phyloP scores from a whole-genome alignment of 306 rosid genomes.

The Erythrophleum fordii region DNA sequence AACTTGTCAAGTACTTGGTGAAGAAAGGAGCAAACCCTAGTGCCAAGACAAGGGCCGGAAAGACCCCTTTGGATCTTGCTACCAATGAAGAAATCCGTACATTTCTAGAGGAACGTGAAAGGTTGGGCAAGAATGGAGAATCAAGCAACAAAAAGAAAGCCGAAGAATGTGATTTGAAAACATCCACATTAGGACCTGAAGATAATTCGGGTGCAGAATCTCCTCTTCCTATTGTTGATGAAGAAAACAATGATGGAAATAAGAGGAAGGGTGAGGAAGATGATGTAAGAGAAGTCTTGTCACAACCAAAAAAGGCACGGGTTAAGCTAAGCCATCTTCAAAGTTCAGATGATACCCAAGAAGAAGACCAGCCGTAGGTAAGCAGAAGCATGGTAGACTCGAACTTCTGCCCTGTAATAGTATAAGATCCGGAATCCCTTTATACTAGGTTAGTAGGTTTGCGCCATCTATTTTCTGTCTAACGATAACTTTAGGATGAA shows the following conservation, averaged over 20 bases:
- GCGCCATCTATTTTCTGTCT: slow-evolving; percentile 21
- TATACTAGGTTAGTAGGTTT: slow-evolving; percentile 20
- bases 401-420: slow-evolving; percentile 33
- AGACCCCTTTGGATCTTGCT: slow-evolving; percentile 81
- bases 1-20: slow-evolving; percentile 82
- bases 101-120: slow-evolving; percentile 64
- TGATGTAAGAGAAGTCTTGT: slow-evolving; percentile 44
- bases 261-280: slow-evolving; percentile 72
- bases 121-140: slow-evolving; percentile 51
- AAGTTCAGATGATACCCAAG: slow-evolving; percentile 67
- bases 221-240: slow-evolving; percentile 45
- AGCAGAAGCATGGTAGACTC: slow-evolving; percentile 26
- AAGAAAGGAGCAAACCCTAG: slow-evolving; percentile 76
- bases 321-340: slow-evolving; percentile 70
- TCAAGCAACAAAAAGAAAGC: slow-evolving; percentile 44
- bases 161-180: slow-evolving; percentile 52
- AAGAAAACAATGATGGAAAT: slow-evolving; percentile 42
- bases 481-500: slow-evolving; percentile 7
- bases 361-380: slow-evolving; percentile 53
- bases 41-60: slow-evolving; percentile 77
- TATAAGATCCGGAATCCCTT: slow-evolving; percentile 19
- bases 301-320: slow-evolving; percentile 63
- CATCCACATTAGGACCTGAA: slow-evolving; percentile 44
- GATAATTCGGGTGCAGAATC: slow-evolving; percentile 45
- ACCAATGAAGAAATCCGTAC: slow-evolving; percentile 63